Evolutionary conservation across 116 monocot genomes (phyloP).

Genomic region (Dioscorea cayenensis): DNA sequence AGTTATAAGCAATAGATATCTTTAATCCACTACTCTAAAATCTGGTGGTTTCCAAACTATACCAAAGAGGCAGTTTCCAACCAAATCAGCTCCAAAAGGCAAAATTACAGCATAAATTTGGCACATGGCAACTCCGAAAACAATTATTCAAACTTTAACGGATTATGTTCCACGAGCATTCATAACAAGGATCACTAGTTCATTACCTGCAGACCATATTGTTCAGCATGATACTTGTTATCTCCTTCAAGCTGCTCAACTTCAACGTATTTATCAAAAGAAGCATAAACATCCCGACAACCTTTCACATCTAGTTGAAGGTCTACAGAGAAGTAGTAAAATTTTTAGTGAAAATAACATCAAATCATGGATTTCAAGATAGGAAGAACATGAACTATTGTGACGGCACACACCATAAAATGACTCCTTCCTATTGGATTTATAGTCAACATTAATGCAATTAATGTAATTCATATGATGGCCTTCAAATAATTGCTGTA

Average conservation of each 20-base stretch:
- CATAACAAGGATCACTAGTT: background rate
- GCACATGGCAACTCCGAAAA: no score
- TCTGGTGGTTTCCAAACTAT: no score
- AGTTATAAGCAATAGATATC: no score
- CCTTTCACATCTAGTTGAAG: constrained; percentile 93
- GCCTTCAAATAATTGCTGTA: constrained; percentile 94
- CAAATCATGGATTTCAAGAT: background rate
- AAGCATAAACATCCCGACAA: constrained; percentile 93
- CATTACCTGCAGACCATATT: constrained; percentile 82
- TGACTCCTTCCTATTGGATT: constrained; percentile 87
- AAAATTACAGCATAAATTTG: no score
- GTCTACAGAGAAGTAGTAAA: constrained; percentile 29
- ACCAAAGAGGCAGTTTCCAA: no score
- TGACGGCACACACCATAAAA: constrained; percentile 65
- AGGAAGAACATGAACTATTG: background rate
- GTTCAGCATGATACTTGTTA: constrained; percentile 94
- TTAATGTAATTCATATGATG: constrained; percentile 97
- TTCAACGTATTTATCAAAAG: constrained; percentile 98
- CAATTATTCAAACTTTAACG: no score
- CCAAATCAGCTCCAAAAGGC: no score
- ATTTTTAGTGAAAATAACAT: background rate
- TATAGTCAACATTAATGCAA: constrained; percentile 92
- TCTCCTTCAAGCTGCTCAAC: constrained; percentile 91
- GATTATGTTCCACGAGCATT: background rate
- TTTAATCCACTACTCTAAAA: no score